A percentile compares a stretch with the other conserved stretches of the same genome.
phyloP scores from a whole-genome alignment of 208 protist species.

The Crithidia sp. region DNA sequence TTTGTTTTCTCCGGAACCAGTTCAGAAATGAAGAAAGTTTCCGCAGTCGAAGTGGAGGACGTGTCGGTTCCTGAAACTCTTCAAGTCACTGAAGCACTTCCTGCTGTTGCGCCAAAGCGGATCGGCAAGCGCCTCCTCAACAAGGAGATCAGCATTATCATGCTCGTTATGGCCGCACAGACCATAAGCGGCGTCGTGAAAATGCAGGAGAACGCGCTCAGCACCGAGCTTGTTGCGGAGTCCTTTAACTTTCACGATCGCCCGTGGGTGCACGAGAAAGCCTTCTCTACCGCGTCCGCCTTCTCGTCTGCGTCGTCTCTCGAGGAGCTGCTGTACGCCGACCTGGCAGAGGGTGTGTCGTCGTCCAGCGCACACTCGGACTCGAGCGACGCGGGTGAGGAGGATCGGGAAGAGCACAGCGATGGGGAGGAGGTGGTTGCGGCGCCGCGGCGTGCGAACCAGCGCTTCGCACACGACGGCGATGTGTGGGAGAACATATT shows the following conservation, averaged over 20 bases:
- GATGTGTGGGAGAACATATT: conserved; percentile 52
- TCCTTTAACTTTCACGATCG: conserved; percentile 32
- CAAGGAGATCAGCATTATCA: conserved; percentile 53
- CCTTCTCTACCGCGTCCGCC: conserved; percentile 30
- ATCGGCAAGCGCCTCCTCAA: conserved; percentile 35
- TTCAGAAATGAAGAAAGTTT: neutral
- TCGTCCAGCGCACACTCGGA: conserved; percentile 48
- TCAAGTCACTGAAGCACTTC: neutral
- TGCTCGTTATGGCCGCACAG: conserved; percentile 57
- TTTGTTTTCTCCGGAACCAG: too few relatives aligned
- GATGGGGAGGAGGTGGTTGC: conserved; percentile 39
- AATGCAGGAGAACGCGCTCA: conserved; percentile 40
- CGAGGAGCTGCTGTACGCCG: conserved; percentile 38
- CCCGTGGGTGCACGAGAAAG: conserved; percentile 34
- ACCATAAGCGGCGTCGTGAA: conserved; percentile 35
- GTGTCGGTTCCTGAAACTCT: neutral
- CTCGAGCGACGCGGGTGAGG: conserved; percentile 30
- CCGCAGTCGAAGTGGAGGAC: neutral
- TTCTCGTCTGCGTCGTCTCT: conserved; percentile 34
- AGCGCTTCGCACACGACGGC: conserved; percentile 19
- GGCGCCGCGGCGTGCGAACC: conserved; percentile 7
- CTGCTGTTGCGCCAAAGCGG: conserved; percentile 6
- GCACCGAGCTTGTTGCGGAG: conserved; percentile 65
- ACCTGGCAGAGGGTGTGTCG: conserved; percentile 43
- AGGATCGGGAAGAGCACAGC: conserved; percentile 39